Percentiles rank a stretch among this genome's conserved stretches.
These are phyloP conservation scores for Leishmania amazonensis DNA, from an alignment of 208 protist species.

Conservation along the genomic window DNA sequence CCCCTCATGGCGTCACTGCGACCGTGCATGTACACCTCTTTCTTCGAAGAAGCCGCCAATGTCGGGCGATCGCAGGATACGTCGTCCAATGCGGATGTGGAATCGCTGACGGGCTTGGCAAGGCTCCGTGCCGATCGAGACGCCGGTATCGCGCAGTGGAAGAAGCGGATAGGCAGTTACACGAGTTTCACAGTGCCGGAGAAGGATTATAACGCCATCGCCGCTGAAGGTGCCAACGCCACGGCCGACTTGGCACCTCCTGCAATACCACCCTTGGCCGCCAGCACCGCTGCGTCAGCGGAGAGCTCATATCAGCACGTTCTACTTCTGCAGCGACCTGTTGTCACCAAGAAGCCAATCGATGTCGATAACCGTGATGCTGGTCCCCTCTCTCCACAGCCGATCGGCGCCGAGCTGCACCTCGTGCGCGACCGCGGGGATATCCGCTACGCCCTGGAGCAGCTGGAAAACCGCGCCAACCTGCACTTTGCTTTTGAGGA, in stretches of 20 bases:
- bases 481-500: slow-evolving; percentile 64
- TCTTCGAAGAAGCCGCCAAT: slow-evolving; percentile 13
- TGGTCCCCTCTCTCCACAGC: slow-evolving; percentile 41
- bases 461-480: slow-evolving; percentile 46
- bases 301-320: slow-evolving; percentile 41
- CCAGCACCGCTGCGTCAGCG: background rate
- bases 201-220: too few relatives aligned
- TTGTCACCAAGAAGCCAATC: slow-evolving; percentile 44
- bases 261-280: background rate
- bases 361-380: slow-evolving; percentile 45
- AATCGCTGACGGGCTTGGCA: slow-evolving; percentile 34
- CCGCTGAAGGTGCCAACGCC: background rate
- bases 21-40: slow-evolving; percentile 23
- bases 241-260: background rate
- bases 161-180: slow-evolving; percentile 48
- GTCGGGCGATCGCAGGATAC: background rate
- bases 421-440: slow-evolving; percentile 72
- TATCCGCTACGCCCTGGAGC: slow-evolving; percentile 48
- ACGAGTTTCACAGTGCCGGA: slow-evolving; percentile 46
- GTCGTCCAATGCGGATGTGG: slow-evolving; percentile 1
- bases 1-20: slow-evolving; percentile 15
- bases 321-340: slow-evolving; percentile 52
- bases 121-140: slow-evolving; percentile 43
- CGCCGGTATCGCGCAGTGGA: slow-evolving; percentile 41
- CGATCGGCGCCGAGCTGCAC: slow-evolving; percentile 68